Evolutionary conservation across 2,329 filamentous ascomycete species (phyloP), one percentile per base, ranked within the genome.

Genomic region (Aquanectria penicillioides): DNA sequence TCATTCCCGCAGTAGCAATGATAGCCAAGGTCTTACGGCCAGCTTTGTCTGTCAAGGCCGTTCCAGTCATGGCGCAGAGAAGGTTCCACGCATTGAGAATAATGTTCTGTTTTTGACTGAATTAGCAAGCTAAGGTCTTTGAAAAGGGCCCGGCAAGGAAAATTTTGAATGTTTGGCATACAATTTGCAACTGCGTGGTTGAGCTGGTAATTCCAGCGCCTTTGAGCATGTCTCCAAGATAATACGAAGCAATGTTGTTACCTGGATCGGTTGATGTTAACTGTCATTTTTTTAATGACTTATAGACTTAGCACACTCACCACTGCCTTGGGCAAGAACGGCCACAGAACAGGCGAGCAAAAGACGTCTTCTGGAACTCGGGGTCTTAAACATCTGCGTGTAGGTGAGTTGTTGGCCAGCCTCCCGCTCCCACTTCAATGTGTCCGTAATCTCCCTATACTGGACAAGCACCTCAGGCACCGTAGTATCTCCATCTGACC

Each of bases 71-170:
- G 22, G 74, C 70, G 51, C 75, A 78, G 4, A 71, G 65, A 0
- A 84, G 72, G 52, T 79, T 83, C 75, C 77, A 84, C 4, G 76
- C 78, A 52, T 83, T 83, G 17, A 84, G 71, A 1, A 83, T 77
- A 33, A 85, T 77, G 28, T 84, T 85, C 68, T 70, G 17, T 6
- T 3, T 8, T 20, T 5, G 2, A 5, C 6, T 1, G n/a, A n/a
- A n/a, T 34, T 15, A 49, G 25, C 18, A n/a, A n/a, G n/a, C n/a
- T n/a, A n/a, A n/a, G n/a, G n/a, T n/a, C n/a, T 11, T 15, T 22
- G 10, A 12, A 2, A 12, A 36, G 2, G 17, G 11, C 3, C n/a
- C n/a, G n/a, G n/a, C n/a, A 8, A 18, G 3, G 5, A 5, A 6
- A 12, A 17, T 17, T 28, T 18, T 8, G n/a, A n/a, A n/a, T n/a